phyloP scores from a whole-genome alignment of 768 basidiomycete species.

The Leccinum subtestaceum region DNA sequence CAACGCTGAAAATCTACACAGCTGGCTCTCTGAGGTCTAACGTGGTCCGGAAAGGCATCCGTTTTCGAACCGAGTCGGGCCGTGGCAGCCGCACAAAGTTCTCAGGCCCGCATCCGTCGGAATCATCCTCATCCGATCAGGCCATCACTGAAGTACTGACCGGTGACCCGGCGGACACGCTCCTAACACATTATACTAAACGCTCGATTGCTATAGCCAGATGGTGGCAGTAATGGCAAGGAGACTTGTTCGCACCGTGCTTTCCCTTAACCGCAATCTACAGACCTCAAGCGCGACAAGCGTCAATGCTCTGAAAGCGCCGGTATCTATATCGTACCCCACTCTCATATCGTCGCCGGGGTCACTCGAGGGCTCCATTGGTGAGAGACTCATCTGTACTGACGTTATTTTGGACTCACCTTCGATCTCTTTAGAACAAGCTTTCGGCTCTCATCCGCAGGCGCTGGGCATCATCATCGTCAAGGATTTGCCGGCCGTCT shows the following conservation, averaged over 20 bases:
- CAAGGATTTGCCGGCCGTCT: constrained; percentile 73
- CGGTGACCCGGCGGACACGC: background rate
- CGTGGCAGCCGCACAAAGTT: background rate
- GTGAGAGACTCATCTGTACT: constrained; percentile 34
- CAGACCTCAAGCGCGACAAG: constrained; percentile 18
- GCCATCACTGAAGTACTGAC: too few relatives aligned
- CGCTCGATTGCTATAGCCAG: background rate
- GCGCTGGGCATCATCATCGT: constrained; percentile 81
- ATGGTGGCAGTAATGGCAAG: constrained; percentile 14
- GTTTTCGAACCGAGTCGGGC: background rate
- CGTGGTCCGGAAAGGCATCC: too few relatives aligned
- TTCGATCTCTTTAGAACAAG: constrained; percentile 49
- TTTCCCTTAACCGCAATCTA: constrained; percentile 6
- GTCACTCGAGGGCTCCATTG: constrained; percentile 58
- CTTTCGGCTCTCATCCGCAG: constrained; percentile 76
- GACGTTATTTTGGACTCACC: background rate
- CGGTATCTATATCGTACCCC: constrained; percentile 59
- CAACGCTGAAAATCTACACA: too few relatives aligned
- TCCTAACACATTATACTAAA: background rate
- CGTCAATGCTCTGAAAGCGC: constrained; percentile 8
- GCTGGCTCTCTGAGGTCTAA: too few relatives aligned
- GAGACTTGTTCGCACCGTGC: constrained; percentile 5
- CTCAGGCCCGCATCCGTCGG: background rate
- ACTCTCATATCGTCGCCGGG: constrained; percentile 52
- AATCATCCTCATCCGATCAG: too few relatives aligned